Conservation (phyloP, 2,329 filamentous ascomycete species). For the Amesomyces nigricolor region DNA sequence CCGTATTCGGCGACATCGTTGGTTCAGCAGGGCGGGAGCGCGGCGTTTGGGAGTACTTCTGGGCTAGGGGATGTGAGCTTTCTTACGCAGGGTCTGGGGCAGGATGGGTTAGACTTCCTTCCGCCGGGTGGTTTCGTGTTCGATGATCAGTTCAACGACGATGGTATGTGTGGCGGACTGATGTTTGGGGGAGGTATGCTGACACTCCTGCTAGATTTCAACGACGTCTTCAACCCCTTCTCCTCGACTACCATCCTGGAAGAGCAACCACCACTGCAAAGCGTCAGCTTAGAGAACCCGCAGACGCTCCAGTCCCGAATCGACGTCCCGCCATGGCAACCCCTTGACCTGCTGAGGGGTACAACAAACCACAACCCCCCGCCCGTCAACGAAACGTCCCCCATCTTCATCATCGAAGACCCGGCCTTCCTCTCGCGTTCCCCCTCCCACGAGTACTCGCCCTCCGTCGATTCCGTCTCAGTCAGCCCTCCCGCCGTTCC, state of each 20-base stretch:
- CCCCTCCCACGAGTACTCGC: slow-evolving; percentile 25
- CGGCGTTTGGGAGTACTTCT: slow-evolving; percentile 32
- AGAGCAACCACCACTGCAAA: slow-evolving; percentile 13
- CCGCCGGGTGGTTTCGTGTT: slow-evolving; percentile 21
- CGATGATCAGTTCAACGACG: slow-evolving; percentile 28
- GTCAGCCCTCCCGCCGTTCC: slow-evolving; percentile 23
- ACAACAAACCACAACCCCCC: not conserved
- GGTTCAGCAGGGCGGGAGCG: slow-evolving; percentile 23
- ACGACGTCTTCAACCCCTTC: slow-evolving; percentile 11
- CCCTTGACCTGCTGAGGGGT: slow-evolving; percentile 29
- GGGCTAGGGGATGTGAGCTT: slow-evolving; percentile 29
- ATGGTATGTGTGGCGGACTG: slow-evolving; percentile 15
- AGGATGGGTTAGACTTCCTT: slow-evolving; percentile 32
- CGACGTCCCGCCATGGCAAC: slow-evolving; percentile 41
- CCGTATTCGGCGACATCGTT: slow-evolving; percentile 27
- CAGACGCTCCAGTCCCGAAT: slow-evolving; percentile 33
- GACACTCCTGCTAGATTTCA: slow-evolving; percentile 9
- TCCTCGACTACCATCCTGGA: slow-evolving; percentile 11
- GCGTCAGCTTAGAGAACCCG: slow-evolving; percentile 34
- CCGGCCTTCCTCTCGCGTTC: slow-evolving; percentile 30
- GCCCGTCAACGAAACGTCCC: slow-evolving; percentile 21
- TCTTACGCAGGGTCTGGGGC: slow-evolving; percentile 19
- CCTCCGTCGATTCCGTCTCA: slow-evolving; percentile 19
- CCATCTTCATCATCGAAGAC: slow-evolving; percentile 36
- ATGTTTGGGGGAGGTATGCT: not conserved